Conservation (phyloP, 2,329 filamentous ascomycete genomes). For the Phialocephala subalpina region DNA sequence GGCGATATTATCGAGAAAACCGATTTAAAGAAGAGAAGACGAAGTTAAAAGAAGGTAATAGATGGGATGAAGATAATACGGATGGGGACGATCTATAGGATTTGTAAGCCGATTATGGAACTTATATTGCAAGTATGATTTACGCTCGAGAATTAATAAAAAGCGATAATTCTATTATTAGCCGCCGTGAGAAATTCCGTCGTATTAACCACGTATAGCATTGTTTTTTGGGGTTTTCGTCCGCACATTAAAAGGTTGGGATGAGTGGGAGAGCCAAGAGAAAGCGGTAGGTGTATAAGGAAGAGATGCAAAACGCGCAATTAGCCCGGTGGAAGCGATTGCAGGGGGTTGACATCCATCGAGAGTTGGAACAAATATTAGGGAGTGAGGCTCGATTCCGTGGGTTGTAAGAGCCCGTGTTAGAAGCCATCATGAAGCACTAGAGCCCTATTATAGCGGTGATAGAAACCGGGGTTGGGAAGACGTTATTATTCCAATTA, state of each 20-base stretch:
- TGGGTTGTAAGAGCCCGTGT: conserved; percentile 22
- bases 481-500: conserved; percentile 16
- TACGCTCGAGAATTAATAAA: conserved; percentile 27
- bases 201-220: conserved; percentile 15
- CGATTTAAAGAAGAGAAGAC: conserved; percentile 19
- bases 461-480: conserved; percentile 18
- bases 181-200: conserved; percentile 24
- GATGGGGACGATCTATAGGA: conserved; percentile 5
- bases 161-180: conserved; percentile 25
- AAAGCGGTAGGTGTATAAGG: conserved; percentile 23
- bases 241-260: conserved; percentile 12
- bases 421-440: conserved; percentile 24
- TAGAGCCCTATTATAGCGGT: conserved; percentile 20
- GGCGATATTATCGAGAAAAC: conserved; percentile 17
- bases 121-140: conserved; percentile 1
- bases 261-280: conserved; percentile 22
- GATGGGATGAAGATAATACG: conserved; percentile 14
- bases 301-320: conserved; percentile 18
- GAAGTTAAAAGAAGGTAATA: conserved; percentile 15
- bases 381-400: conserved; percentile 18
- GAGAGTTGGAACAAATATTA: conserved; percentile 22
- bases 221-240: conserved; percentile 24
- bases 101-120: conserved; percentile 1
- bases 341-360: conserved; percentile 15
- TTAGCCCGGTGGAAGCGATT: conserved; percentile 24